Base-by-base conservation (phyloP, 352 stramenopile genomes). In the Phytopythium sindhum region DNA sequence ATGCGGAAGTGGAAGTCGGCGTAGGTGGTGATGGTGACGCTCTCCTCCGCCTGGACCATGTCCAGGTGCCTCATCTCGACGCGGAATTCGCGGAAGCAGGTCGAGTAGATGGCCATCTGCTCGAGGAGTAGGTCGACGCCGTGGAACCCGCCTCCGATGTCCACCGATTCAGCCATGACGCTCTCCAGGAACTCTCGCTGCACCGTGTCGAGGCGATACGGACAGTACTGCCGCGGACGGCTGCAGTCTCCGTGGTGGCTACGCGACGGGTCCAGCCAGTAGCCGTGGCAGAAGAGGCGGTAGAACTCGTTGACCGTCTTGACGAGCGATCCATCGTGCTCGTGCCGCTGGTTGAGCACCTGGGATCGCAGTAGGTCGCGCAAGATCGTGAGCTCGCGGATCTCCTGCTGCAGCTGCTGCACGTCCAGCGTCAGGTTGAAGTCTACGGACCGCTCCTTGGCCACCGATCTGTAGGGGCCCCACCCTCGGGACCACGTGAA, bases 341-440 rank as follows among this genome's bases (percentile, higher is more conserved):
- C 61, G 44, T 77, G 64, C 26, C 60, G 69, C 55, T 65, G 63
- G 33, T 45, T 52, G 21, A 79, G 37, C 21, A 33, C 57, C 56
- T 68, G 70, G 23, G 73, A 44, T 5, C 35, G 54, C 2, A 81
- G 67, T 37, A 84, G 67, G 10, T 76, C 68, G 14, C 66, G 61
- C 29, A 67, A 57, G 47, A 57, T 67, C 42, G 37, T 55, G 4
- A 72, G 29, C 23, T 78, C 62, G 48, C 65, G 69, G 48, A 81
- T 68, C 53, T 80, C 64, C 29, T 83, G 72, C 51, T 61, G 57
- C 17, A 83, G 62, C 23, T 58, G 58, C 57, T 83, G 68, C 53
- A 83, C 69, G 65, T 83, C 72, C 19, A 83, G 72, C 55, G 63
- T 80, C 19, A 83, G 64, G 51, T 80, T 83, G 60, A 83, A 80